These are phyloP conservation scores for Paratinospora sagittata DNA, from an alignment of 164 flowering plant genomes.

Conservation along the genomic window DNA sequence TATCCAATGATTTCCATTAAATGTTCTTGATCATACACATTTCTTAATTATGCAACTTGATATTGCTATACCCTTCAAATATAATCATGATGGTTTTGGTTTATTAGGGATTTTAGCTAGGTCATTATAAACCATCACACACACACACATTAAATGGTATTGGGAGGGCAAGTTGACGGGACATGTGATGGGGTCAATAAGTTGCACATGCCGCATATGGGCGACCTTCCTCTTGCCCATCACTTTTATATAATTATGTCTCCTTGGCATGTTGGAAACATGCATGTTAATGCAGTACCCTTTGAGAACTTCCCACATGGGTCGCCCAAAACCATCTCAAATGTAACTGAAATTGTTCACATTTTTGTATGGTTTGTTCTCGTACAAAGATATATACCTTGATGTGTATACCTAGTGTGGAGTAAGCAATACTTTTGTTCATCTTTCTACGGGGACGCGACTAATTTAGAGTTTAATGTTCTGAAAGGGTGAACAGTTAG, in stretches of 20 bases:
- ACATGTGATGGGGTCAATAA: neutral
- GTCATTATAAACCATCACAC: neutral
- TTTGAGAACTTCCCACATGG: constrained; percentile 6
- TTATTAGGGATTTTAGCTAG: neutral
- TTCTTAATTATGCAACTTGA: neutral
- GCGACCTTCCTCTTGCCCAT: neutral
- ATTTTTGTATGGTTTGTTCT: neutral
- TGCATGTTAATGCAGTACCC: neutral
- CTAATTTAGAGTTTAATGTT: too few relatives aligned
- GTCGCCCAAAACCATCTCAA: constrained; percentile 4
- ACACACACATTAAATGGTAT: neutral
- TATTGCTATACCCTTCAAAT: neutral
- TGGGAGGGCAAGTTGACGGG: neutral
- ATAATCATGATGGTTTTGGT: neutral
- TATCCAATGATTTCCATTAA: neutral
- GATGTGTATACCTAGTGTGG: neutral
- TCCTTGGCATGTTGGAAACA: too few relatives aligned
- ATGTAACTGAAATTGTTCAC: neutral
- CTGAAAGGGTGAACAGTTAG: too few relatives aligned
- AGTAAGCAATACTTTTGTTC: neutral
- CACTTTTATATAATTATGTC: neutral
- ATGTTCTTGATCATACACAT: neutral
- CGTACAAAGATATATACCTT: neutral
- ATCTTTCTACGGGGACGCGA: too few relatives aligned
- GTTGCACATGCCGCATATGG: constrained; percentile 5